Evolutionary conservation across 495 filamentous ascomycete species (phyloP).

Genomic region (Bacidia gigantensis): DNA sequence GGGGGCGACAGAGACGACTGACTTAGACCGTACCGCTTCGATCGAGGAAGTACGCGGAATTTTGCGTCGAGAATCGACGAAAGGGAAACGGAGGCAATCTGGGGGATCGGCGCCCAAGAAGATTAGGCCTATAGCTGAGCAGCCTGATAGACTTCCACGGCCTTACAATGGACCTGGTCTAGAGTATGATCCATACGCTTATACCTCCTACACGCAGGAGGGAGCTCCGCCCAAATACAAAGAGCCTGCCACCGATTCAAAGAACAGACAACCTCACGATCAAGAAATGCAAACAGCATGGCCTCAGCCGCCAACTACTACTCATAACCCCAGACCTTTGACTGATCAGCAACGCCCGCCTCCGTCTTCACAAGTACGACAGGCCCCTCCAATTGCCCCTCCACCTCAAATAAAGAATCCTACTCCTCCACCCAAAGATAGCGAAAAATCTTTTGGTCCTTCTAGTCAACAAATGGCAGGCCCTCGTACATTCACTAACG

Average conservation of each 20-base stretch:
- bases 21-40: slow-evolving; percentile 17
- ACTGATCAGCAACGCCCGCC: background rate
- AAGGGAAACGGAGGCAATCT: slow-evolving; percentile 24
- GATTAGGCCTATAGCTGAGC: background rate
- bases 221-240: background rate
- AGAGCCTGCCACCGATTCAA: background rate
- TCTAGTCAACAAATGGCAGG: background rate
- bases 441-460: background rate
- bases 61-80: slow-evolving; percentile 25
- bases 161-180: background rate
- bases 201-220: background rate
- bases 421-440: slow-evolving; percentile 10
- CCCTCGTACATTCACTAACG: slow-evolving; percentile 2
- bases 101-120: slow-evolving; percentile 2
- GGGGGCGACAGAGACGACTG: slow-evolving; percentile 4
- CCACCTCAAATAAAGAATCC: background rate
- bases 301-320: slow-evolving; percentile 3
- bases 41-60: slow-evolving; percentile 27
- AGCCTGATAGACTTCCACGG: slow-evolving; percentile 3
- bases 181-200: slow-evolving; percentile 12
- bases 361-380: background rate
- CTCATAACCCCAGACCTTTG: background rate
- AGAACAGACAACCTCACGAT: background rate
- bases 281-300: background rate
- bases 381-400: slow-evolving; percentile 1